Evolutionary conservation across 2,329 filamentous ascomycete genomes (phyloP).

Genomic region (Arthrobotrys sinensis): DNA sequence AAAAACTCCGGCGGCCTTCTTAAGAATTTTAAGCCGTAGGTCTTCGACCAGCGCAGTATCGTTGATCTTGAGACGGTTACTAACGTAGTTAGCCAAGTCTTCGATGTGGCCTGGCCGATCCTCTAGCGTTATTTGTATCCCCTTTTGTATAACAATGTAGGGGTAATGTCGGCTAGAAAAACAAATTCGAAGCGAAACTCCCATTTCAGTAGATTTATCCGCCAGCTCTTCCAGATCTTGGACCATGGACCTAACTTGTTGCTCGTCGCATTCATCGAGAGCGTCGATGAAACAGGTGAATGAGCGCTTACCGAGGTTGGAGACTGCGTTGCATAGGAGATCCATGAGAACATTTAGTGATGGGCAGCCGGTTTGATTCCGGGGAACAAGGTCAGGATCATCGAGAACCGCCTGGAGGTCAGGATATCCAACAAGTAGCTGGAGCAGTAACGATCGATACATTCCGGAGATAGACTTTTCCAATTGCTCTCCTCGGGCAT

Average conservation of each 20-base stretch:
- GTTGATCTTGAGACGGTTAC: slow-evolving; percentile 62
- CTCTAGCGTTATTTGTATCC: slow-evolving; percentile 64
- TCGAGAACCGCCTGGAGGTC: slow-evolving; percentile 46
- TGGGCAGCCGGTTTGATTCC: slow-evolving; percentile 27
- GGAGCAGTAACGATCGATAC: slow-evolving; percentile 52
- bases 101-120: slow-evolving; percentile 64
- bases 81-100: slow-evolving; percentile 65
- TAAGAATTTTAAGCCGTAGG: slow-evolving; percentile 60
- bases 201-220: slow-evolving; percentile 61
- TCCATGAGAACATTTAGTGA: slow-evolving; percentile 63
- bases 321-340: slow-evolving; percentile 60
- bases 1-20: slow-evolving; percentile 64
- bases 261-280: slow-evolving; percentile 68
- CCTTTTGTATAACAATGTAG: slow-evolving; percentile 63
- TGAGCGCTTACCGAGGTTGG: slow-evolving; percentile 59
- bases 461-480: slow-evolving; percentile 61
- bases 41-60: slow-evolving; percentile 59
- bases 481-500: slow-evolving; percentile 60
- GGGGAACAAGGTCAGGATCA: slow-evolving; percentile 35
- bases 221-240: slow-evolving; percentile 68
- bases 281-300: slow-evolving; percentile 66
- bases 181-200: slow-evolving; percentile 22
- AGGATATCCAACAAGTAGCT: slow-evolving; percentile 43
- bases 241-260: slow-evolving; percentile 69
- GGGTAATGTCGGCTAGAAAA: slow-evolving; percentile 65